Evolutionary conservation across 1,139 yeast genomes (phyloP), one percentile per base, ranked within the genome.

Genomic region (Arxiozyma telluris): DNA sequence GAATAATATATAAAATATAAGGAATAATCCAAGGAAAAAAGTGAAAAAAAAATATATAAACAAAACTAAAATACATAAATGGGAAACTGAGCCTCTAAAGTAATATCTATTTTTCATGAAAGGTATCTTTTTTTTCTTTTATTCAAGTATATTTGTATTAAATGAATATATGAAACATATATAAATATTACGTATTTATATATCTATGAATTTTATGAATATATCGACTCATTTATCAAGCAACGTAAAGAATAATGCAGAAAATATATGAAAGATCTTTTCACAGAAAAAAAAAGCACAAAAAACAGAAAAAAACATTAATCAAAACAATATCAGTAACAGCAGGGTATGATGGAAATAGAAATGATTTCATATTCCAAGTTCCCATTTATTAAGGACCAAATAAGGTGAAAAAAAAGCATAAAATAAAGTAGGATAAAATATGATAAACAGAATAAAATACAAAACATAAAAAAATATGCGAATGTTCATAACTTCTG

Each of bases 121-220:
- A 20, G 4, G n/a, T n/a, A n/a, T n/a, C n/a, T n/a, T n/a, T 22
- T 38, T 45, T 17, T 45, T 18, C 15, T 45, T 45, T 45, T 44
- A 11, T 44, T 44, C 12, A 27, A 27, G 39, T 15, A 34, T 12
- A 34, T 34, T 34, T 34, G 39, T 34, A 34, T 30, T 20, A 45
- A 45, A 18, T 45, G 47, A 45, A 45, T 46, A 46, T 46, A 46
- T 38, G 23, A 46, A 46, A 46, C 39, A 44, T 44, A 30, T 27
- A 44, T 15, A 25, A 25, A 25, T 43, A 17, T 44, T 44, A 44
- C 9, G 27, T 44, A 25, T 44, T 44, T 18, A 21, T 25, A 30
- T 30, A 30, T 45, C 21, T 45, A 30, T 30, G 27, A 45, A 11
- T 30, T 34, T 15, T 27, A 45, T 45, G 41, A 45, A 45, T 45